Conservation (phyloP, 345 rosid species). For the Streptanthus diversifolius region DNA sequence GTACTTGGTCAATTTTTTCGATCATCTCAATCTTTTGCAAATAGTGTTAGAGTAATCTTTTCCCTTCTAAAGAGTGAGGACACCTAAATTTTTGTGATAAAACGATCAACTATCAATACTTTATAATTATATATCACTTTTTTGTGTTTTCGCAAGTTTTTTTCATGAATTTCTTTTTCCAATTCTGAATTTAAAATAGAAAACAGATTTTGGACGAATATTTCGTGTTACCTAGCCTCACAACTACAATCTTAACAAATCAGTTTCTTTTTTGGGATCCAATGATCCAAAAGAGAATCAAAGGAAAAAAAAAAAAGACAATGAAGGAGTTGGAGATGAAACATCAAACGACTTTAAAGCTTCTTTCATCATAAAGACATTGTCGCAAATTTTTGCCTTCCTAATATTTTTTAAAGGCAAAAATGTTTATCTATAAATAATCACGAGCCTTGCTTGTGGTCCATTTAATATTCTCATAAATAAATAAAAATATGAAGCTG, state of each 20-base stretch:
- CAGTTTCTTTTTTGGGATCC: neutral
- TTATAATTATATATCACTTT: too few relatives aligned
- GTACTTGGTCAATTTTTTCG: too few relatives aligned
- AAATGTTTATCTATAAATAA: neutral
- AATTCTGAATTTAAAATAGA: too few relatives aligned
- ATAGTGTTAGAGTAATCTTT: too few relatives aligned
- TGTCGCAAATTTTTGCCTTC: neutral
- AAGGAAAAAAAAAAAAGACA: neutral
- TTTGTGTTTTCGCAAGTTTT: too few relatives aligned
- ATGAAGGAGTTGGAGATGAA: constrained; percentile 1
- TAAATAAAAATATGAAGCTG: neutral
- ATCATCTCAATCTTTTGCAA: too few relatives aligned
- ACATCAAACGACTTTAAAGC: neutral
- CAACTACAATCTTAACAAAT: neutral
- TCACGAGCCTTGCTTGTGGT: neutral
- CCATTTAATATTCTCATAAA: neutral
- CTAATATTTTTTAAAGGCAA: neutral
- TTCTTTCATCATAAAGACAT: constrained; percentile 8
- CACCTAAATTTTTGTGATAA: too few relatives aligned
- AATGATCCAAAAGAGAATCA: neutral
- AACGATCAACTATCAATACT: too few relatives aligned
- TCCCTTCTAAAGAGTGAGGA: too few relatives aligned
- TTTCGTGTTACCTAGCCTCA: too few relatives aligned
- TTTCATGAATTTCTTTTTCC: too few relatives aligned
- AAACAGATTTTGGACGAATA: too few relatives aligned